Evolutionary conservation across 2,329 filamentous ascomycete species (phyloP).

Genomic region (Neurospora crassa): DNA sequence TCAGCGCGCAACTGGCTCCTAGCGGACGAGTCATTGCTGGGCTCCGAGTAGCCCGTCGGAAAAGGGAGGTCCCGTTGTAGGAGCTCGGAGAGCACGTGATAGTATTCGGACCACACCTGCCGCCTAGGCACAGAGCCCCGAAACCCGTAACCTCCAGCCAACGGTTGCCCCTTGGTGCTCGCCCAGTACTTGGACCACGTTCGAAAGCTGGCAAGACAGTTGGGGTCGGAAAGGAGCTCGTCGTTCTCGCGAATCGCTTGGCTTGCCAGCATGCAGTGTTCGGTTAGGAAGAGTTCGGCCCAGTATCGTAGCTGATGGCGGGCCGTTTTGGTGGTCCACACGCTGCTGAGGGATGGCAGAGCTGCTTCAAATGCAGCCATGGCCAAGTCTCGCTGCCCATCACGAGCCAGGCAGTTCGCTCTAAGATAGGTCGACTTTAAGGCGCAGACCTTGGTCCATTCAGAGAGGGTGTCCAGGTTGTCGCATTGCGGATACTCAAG

Average conservation of each 20-base stretch:
- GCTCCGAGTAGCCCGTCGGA: slow-evolving; percentile 35
- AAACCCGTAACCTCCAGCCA: slow-evolving; percentile 45
- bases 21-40: slow-evolving; percentile 41
- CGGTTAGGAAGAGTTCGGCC: slow-evolving; percentile 69
- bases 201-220: slow-evolving; percentile 48
- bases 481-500: slow-evolving; percentile 43
- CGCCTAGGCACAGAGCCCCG: slow-evolving; percentile 51
- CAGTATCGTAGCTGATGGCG: slow-evolving; percentile 63
- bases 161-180: slow-evolving; percentile 30
- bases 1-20: slow-evolving; percentile 62
- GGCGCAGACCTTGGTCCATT: slow-evolving; percentile 76
- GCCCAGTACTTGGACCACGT: slow-evolving; percentile 66
- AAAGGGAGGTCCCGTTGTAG: slow-evolving; percentile 58
- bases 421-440: slow-evolving; percentile 72
- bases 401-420: slow-evolving; percentile 50
- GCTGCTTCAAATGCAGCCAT: slow-evolving; percentile 57
- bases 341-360: slow-evolving; percentile 49
- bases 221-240: slow-evolving; percentile 39
- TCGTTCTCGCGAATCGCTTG: slow-evolving; percentile 44
- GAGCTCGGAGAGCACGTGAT: slow-evolving; percentile 66
- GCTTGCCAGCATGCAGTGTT: slow-evolving; percentile 61
- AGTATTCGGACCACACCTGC: slow-evolving; percentile 78
- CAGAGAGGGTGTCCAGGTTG: slow-evolving; percentile 43
- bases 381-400: slow-evolving; percentile 45
- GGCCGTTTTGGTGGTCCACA: slow-evolving; percentile 41